Percentiles rank a stretch among this genome's conserved stretches.
Conservation (phyloP, 768 basidiomycete species). For the Favolaschia claudopus region DNA sequence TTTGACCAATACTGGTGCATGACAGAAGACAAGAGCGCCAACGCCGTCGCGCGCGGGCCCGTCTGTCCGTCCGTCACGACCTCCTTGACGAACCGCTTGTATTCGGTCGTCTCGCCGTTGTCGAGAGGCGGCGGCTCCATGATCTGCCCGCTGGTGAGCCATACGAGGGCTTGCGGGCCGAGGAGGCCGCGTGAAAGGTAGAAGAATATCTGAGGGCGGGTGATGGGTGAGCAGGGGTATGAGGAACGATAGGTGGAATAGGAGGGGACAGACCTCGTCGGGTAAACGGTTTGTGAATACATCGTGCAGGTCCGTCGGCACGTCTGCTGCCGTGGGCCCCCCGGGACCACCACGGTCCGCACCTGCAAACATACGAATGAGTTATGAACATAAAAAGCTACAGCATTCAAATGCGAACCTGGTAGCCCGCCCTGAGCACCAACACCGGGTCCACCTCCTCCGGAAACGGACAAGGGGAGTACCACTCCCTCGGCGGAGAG, state of each 20-base stretch:
- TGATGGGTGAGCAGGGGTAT: background rate
- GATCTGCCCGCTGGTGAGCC: constrained; percentile 89
- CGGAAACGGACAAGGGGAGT: constrained; percentile 79
- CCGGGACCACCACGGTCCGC: constrained; percentile 59
- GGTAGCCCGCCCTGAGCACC: too few relatives aligned
- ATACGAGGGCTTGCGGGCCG: constrained; percentile 90
- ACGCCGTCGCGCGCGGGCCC: constrained; percentile 88
- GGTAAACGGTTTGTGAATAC: constrained; percentile 95
- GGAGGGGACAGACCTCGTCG: constrained; percentile 63
- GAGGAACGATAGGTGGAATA: background rate
- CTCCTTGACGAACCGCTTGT: constrained; percentile 94
- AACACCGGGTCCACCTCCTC: constrained; percentile 54
- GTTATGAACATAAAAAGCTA: too few relatives aligned
- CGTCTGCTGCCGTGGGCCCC: constrained; percentile 84
- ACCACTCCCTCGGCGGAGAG: constrained; percentile 88
- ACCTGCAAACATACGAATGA: too few relatives aligned
- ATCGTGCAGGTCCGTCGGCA: constrained; percentile 91
- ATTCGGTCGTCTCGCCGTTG: constrained; percentile 95
- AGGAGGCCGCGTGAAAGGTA: constrained; percentile 94
- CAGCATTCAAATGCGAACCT: too few relatives aligned
- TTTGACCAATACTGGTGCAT: constrained; percentile 83
- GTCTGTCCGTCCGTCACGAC: constrained; percentile 95
- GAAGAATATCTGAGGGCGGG: constrained; percentile 68
- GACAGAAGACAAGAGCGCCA: constrained; percentile 87
- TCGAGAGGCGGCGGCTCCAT: constrained; percentile 89